These are phyloP conservation scores for Myrmaecium sp. DNA, from an alignment of 2,329 filamentous ascomycete species.

Conservation along the genomic window DNA sequence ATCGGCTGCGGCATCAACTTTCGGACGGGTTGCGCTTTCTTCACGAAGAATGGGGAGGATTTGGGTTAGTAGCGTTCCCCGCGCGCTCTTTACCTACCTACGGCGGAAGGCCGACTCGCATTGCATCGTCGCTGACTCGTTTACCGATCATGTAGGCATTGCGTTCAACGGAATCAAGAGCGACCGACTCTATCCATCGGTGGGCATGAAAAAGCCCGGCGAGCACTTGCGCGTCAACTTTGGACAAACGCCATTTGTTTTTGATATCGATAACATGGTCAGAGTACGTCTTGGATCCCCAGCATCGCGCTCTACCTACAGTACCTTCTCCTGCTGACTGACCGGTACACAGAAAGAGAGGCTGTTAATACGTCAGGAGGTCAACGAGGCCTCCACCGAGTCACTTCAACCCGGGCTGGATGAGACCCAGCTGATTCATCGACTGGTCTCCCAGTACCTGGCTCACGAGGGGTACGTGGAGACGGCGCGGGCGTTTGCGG, in stretches of 20 bases:
- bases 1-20: slow-evolving; percentile 52
- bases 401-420: slow-evolving; percentile 45
- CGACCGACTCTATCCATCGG: slow-evolving; percentile 47
- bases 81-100: too few relatives aligned
- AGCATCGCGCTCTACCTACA: slow-evolving; percentile 1
- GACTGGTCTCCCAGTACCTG: slow-evolving; percentile 72
- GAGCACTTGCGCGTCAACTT: slow-evolving; percentile 45
- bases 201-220: slow-evolving; percentile 48
- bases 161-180: slow-evolving; percentile 51
- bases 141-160: slow-evolving; percentile 33
- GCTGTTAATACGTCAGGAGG: slow-evolving; percentile 40
- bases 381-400: slow-evolving; percentile 41
- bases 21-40: slow-evolving; percentile 42
- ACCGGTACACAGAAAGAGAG: slow-evolving; percentile 38
- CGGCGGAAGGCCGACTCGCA: background rate
- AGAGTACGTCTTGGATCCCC: slow-evolving; percentile 35
- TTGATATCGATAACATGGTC: slow-evolving; percentile 79
- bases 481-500: slow-evolving; percentile 72
- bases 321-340: slow-evolving; percentile 1
- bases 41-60: slow-evolving; percentile 46
- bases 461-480: slow-evolving; percentile 93
- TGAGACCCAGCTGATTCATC: slow-evolving; percentile 67
- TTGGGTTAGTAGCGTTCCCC: slow-evolving; percentile 27
- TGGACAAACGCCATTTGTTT: slow-evolving; percentile 61
- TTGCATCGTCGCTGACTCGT: background rate